A percentile compares a stretch with the other conserved stretches of the same genome.
Evolutionary conservation across 176 grass and related monocot species (phyloP).

Genomic region (Thalia dealbata): DNA sequence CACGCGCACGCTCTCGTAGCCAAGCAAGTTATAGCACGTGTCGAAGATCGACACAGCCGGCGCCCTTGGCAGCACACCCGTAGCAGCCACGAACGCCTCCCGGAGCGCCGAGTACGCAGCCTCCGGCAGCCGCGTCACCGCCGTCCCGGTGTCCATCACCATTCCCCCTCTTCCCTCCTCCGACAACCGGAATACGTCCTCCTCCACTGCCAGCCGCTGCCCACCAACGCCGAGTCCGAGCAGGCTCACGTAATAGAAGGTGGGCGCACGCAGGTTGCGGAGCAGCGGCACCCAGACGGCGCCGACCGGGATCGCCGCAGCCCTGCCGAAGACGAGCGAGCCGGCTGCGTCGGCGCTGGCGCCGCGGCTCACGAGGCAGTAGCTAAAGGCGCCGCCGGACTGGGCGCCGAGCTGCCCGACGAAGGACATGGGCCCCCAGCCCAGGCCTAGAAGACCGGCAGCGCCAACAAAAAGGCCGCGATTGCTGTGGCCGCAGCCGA

Average conservation of each 20-base stretch:
- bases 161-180: constrained; percentile 65
- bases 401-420: constrained; percentile 66
- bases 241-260: constrained; percentile 89
- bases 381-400: constrained; percentile 72
- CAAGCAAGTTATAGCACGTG: constrained; percentile 77
- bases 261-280: constrained; percentile 54
- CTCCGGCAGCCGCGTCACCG: constrained; percentile 45
- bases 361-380: constrained; percentile 68
- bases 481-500: constrained; percentile 89
- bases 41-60: constrained; percentile 58
- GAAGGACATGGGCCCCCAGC: constrained; percentile 85
- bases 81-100: constrained; percentile 35
- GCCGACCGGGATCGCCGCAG: constrained; percentile 57
- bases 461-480: constrained; percentile 65
- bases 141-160: constrained; percentile 94
- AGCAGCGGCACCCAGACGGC: constrained; percentile 84
- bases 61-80: constrained; percentile 37
- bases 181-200: constrained; percentile 51
- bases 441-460: constrained; percentile 58
- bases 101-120: constrained; percentile 56
- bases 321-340: constrained; percentile 58
- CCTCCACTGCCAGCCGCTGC: constrained; percentile 31
- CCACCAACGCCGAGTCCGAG: constrained; percentile 61
- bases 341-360: constrained; percentile 17
- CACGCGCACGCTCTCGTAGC: constrained; percentile 75